Conservation (phyloP, 2,329 filamentous ascomycete genomes). For the Lanzia echinophila region DNA sequence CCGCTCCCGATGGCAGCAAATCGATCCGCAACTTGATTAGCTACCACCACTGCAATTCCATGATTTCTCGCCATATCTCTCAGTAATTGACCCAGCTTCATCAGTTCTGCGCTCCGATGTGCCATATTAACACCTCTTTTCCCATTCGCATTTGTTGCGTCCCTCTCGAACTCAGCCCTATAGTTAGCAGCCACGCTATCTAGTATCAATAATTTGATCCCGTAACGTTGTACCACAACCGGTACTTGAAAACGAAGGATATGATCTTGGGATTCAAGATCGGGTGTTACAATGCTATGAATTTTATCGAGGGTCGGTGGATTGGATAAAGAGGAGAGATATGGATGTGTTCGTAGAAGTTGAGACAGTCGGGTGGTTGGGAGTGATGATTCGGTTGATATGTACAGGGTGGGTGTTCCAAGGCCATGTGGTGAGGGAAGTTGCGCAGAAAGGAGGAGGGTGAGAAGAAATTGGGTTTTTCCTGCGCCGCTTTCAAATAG, state of each 20-base stretch:
- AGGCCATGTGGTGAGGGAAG: constrained; percentile 66
- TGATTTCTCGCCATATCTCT: constrained; percentile 68
- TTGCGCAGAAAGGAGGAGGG: constrained; percentile 77
- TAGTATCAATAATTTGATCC: constrained; percentile 74
- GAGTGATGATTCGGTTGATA: constrained; percentile 84
- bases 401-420: constrained; percentile 70
- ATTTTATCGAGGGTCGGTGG: constrained; percentile 67
- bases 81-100: constrained; percentile 68
- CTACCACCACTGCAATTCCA: constrained; percentile 77
- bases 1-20: constrained; percentile 42
- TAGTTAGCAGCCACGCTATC: constrained; percentile 96
- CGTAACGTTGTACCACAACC: constrained; percentile 67
- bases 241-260: constrained; percentile 91
- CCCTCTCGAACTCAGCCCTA: constrained; percentile 75
- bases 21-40: constrained; percentile 92
- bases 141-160: constrained; percentile 36
- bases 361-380: constrained; percentile 76
- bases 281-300: constrained; percentile 74
- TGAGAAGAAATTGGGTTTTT: constrained; percentile 90
- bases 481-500: constrained; percentile 60
- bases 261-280: constrained; percentile 92
- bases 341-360: constrained; percentile 62
- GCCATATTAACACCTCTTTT: constrained; percentile 54
- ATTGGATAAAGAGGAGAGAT: constrained; percentile 54
- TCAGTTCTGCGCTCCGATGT: constrained; percentile 67